Evolutionary conservation across 805 yeast species (phyloP), one percentile per base, ranked within the genome.

Genomic region (Ogataea minuta): DNA sequence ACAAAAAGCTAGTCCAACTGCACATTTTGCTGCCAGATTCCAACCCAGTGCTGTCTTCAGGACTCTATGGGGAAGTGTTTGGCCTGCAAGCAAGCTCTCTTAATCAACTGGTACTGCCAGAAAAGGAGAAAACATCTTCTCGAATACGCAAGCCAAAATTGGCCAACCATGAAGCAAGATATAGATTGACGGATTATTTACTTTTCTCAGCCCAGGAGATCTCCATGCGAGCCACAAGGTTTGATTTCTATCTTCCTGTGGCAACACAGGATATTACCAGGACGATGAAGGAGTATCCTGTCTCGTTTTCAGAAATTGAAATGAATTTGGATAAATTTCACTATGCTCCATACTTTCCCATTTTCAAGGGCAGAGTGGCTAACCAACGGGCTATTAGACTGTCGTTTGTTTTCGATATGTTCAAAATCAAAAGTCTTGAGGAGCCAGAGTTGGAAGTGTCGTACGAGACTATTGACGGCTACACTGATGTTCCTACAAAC

Each of bases 1-100:
- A 35, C 31, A 34, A 39, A 4, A 48, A 28, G 24, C 40, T 58
- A 24, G 35, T 37, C 1, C 38, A 31, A 6, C 33, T 44, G 21
- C 54, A 43, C 1, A 41, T 57, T 9, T 57, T 49, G 32, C 15
- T 30, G 11, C 21, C 23, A 2, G 15, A 25, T 4, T 48, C 61
- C 3, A 63, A 62, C 34, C 45, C 56, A 4, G 49, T 48, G 7
- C 33, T 62, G 9, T 53, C 64, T 2, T 52, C 55, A 31, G 61
- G 56, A 8, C 28, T 59, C 5, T 58, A 48, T 26, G 36, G 38
- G 3, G 17, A 21, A 3, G 11, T 29, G 16, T 29, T 24, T 4
- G 26, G 28, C 11, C 30, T 31, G 9, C 14, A 34, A 8, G 43
- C 36, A 2, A 27, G 24, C 15, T 20, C 34, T 10, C 25, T 41